Evolutionary conservation across 1,139 yeast species (phyloP), one percentile per base, ranked within the genome.

Genomic region (Blastobotrys illinoisensis): DNA sequence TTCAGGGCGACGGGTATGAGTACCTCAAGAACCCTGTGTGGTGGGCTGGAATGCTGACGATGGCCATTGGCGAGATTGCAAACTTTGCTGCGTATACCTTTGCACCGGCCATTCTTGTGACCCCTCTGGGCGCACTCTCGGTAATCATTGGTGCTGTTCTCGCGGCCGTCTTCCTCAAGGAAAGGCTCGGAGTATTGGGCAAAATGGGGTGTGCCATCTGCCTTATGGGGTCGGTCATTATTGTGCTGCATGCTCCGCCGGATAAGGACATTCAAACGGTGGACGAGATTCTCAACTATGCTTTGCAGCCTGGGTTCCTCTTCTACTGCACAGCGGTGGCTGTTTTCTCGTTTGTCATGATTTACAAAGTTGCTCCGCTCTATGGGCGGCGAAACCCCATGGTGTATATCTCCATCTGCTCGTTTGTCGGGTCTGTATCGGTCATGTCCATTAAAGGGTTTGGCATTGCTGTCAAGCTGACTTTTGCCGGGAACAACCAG

Each of bases 1-100:
- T 79, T 48, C 80, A 78, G 55, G 72, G 71, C 5, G 68, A 65
- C 48, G 88, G 85, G 40, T 83, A 79, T 65, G 84, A 85, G 64
- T 89, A 89, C 68, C 74, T 89, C 58, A 83, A 79, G 61, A 88
- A 88, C 68, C 97, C 97, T 9, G 81, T 88, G 48, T 89, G 97
- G 97, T 88, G 96, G 90, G 89, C 95, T 0, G 97, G 97, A 14
- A 89, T 90, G 80, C 66, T 83, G 40, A 82, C 95, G 54, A 90
- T 89, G 97, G 96, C 95, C 1, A 72, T 89, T 43, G 97, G 97
- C 3, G 97, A 89, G 69, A 74, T 89, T 49, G 96, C 97, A 55
- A 89, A 89, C 69, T 89, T 89, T 69, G 97, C 97, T 11, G 97
- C 97, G 1, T 89, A 89, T 67, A 90, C 97, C 0, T 89, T 89